A percentile compares a stretch with the other conserved stretches of the same genome.
These are phyloP conservation scores for Lathyrus oleraceus DNA, from an alignment of 306 rosid genomes.

Conservation along the genomic window DNA sequence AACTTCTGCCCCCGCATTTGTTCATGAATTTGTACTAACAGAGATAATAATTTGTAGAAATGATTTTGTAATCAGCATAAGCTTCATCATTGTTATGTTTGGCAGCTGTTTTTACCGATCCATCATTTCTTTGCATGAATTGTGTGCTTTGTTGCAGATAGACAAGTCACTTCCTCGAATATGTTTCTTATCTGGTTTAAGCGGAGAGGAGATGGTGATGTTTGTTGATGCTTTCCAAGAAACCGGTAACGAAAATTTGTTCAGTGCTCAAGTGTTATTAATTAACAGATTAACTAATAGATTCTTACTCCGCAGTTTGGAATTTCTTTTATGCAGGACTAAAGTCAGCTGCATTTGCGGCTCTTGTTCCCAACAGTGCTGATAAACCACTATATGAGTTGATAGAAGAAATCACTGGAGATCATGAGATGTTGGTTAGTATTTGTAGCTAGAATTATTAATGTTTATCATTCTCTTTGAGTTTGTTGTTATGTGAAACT, in stretches of 20 bases:
- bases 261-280: not conserved
- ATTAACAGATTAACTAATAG: not conserved
- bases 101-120: not conserved
- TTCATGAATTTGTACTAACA: slow-evolving; percentile 13
- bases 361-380: slow-evolving; percentile 94
- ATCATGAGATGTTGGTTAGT: slow-evolving; percentile 82
- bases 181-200: slow-evolving; percentile 90
- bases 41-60: slow-evolving; percentile 17
- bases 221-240: slow-evolving; percentile 89
- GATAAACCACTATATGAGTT: slow-evolving; percentile 68
- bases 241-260: slow-evolving; percentile 50
- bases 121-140: slow-evolving; percentile 5
- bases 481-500: slow-evolving; percentile 3
- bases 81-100: slow-evolving; percentile 8
- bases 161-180: slow-evolving; percentile 81
- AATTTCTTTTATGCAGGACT: slow-evolving; percentile 57
- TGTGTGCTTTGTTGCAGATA: slow-evolving; percentile 53
- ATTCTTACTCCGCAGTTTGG: not conserved
- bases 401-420: slow-evolving; percentile 80
- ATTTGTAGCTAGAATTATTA: not conserved
- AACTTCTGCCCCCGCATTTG: not conserved
- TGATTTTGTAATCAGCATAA: not conserved
- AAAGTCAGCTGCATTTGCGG: slow-evolving; percentile 80
- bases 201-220: slow-evolving; percentile 97
- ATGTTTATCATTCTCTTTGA: slow-evolving; percentile 4